Conservation (phyloP, 2,329 filamentous ascomycete species). For the Domatiomyces catenatus region DNA sequence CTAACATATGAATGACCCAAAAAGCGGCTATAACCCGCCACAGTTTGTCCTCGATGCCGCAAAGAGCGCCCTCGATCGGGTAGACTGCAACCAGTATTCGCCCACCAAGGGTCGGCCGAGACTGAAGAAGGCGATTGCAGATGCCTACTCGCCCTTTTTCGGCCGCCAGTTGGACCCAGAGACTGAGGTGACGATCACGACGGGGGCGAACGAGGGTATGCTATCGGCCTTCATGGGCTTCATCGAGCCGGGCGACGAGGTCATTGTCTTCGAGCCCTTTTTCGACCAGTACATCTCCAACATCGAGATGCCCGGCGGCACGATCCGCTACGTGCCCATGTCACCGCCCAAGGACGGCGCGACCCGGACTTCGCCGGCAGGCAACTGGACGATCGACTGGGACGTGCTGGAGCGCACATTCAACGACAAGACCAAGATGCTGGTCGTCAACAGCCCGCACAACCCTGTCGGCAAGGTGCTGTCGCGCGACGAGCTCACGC, state of each 20-base stretch:
- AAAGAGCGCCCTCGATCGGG: constrained; percentile 71
- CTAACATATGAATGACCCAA: constrained; percentile 26
- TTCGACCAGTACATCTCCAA: constrained; percentile 99
- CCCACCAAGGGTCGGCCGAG: constrained; percentile 76
- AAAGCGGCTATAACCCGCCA: constrained; percentile 75
- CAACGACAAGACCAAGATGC: constrained; percentile 83
- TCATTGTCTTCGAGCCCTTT: constrained; percentile 96
- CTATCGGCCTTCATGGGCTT: constrained; percentile 96
- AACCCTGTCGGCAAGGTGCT: constrained; percentile 97
- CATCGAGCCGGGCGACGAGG: constrained; percentile 84
- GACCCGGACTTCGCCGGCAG: constrained; percentile 63
- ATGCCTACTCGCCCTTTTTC: constrained; percentile 84
- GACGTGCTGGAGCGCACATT: constrained; percentile 66
- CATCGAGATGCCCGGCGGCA: constrained; percentile 95
- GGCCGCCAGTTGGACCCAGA: constrained; percentile 69
- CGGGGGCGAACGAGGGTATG: constrained; percentile 55
- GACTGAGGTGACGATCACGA: constrained; percentile 88
- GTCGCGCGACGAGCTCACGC: constrained; percentile 64
- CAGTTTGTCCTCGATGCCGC: constrained; percentile 81
- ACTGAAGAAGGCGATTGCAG: constrained; percentile 80
- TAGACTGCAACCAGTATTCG: constrained; percentile 98
- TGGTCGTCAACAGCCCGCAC: constrained; percentile 57
- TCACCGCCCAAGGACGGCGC: constrained; percentile 72
- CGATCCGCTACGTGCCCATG: constrained; percentile 87
- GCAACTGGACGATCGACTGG: constrained; percentile 79